Base-by-base conservation (phyloP, 176 grass and related monocot species). In the Bromus sterilis region DNA sequence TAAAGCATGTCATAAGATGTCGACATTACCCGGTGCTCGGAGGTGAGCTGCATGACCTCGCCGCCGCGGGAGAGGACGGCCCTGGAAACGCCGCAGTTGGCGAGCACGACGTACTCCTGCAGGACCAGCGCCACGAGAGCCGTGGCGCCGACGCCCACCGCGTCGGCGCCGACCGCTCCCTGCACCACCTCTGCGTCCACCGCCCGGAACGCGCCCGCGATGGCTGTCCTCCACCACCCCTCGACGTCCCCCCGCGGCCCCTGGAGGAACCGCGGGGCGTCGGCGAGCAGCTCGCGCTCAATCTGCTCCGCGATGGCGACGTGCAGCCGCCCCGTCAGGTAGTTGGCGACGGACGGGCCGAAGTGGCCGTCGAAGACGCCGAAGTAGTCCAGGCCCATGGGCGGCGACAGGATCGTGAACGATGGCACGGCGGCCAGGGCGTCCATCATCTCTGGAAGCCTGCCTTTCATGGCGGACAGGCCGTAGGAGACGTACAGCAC, bases 1-100 rank as follows among this genome's bases (percentile, higher is more conserved):
- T 69, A 69, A 41, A 15, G n/a, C 9, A 28, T 24, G 28, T 28
- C 39, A 16, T 43, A 15, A 40, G 4, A 68, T 24, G 4, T 12
- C 20, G 21, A n/a, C 33, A 24, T 85, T 86, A 86, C 84, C 56
- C 34, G 20, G 42, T 63, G 42, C 57, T 80, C 67, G 13, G 66
- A 4, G 29, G 57, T 33, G 67, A 86, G 84, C 57, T 74, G 57
- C 7, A 80, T 0, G 67, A 13, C 57, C 1, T 32, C 42, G 33
- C 56, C 33, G 18, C 34, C 42, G 57, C 68, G 77, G 25, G 43
- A 74, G 8, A 86, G 9, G 18, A 80, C 77, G 25, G 76, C 77
- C 33, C 29, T 86, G 33, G 77, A 80, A 14, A 23, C 5, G 43
- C 84, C 68, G 25, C 77, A 43, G 44, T 74, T 80, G 11, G 57